Evolutionary conservation across 164 flowering plant genomes (phyloP).

Genomic region (Aristolochia contorta): DNA sequence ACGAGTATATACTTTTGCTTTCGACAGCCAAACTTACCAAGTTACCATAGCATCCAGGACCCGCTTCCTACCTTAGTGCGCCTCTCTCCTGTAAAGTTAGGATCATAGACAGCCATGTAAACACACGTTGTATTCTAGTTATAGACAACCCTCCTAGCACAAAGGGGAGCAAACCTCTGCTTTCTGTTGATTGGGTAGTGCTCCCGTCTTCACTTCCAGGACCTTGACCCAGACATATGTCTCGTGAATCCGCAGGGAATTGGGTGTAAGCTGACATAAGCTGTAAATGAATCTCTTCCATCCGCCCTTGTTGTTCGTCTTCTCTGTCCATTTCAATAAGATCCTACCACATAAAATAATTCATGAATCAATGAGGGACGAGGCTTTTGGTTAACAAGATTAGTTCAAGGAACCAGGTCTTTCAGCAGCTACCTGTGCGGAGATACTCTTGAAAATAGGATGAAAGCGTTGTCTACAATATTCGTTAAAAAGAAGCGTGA

Average conservation of each 20-base stretch:
- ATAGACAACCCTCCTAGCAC: conserved; percentile 8
- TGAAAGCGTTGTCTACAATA: conserved; percentile 74
- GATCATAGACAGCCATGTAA: conserved; percentile 19
- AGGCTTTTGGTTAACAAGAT: too few relatives aligned
- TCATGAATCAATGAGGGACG: background rate
- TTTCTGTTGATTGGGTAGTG: conserved; percentile 15
- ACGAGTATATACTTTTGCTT: too few relatives aligned
- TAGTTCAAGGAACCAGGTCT: background rate
- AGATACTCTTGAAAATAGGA: conserved; percentile 45
- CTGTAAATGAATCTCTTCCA: conserved; percentile 48
- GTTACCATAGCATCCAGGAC: background rate
- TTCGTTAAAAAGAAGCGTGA: conserved; percentile 73
- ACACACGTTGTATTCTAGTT: conserved; percentile 13
- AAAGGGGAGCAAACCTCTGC: conserved; percentile 20
- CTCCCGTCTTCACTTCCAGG: conserved; percentile 3
- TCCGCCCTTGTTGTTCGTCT: conserved; percentile 50
- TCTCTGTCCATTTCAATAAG: conserved; percentile 73
- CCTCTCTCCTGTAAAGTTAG: conserved; percentile 13
- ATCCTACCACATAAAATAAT: conserved; percentile 26
- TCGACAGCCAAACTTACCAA: too few relatives aligned
- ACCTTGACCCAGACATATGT: conserved; percentile 1
- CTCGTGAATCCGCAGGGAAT: conserved; percentile 13
- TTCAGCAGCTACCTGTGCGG: conserved; percentile 49
- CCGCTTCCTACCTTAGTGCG: conserved; percentile 1
- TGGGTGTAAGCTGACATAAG: conserved; percentile 54